phyloP scores from a whole-genome alignment of 441 rosid genomes.

The Euphorbia schlechtendalii region DNA sequence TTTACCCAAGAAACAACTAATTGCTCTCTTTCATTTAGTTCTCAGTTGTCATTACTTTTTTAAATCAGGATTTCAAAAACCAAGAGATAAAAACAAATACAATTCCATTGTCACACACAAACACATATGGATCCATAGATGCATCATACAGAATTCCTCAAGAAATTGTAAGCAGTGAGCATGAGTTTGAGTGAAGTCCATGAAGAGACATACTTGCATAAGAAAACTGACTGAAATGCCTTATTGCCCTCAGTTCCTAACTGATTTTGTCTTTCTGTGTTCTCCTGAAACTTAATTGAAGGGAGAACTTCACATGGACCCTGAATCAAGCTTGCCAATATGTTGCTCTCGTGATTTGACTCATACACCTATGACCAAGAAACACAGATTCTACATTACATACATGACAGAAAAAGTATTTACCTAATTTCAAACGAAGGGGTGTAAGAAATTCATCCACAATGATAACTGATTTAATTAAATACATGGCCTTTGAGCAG shows the following conservation, averaged over 20 bases:
- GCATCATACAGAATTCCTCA: too few species aligned
- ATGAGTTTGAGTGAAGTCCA: neutral
- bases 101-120: neutral
- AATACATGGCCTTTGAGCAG: neutral
- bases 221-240: slow-evolving; percentile 33
- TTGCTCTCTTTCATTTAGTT: neutral
- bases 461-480: neutral
- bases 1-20: neutral
- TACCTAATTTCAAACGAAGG: slow-evolving; percentile 4
- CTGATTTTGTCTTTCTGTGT: slow-evolving; percentile 35
- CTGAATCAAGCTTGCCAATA: slow-evolving; percentile 45
- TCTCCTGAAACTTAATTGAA: slow-evolving; percentile 44
- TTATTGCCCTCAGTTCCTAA: slow-evolving; percentile 31
- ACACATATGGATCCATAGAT: neutral
- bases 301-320: slow-evolving; percentile 63
- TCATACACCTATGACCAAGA: slow-evolving; percentile 50
- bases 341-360: slow-evolving; percentile 48
- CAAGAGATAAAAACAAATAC: neutral
- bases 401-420: neutral
- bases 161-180: slow-evolving; percentile 5
- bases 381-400: slow-evolving; percentile 9
- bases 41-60: neutral
- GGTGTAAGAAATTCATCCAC: slow-evolving; percentile 1
- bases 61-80: neutral
- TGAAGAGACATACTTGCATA: slow-evolving; percentile 53